phyloP scores from a whole-genome alignment of 2,329 filamentous ascomycete species.

The Fusarium stilboides region DNA sequence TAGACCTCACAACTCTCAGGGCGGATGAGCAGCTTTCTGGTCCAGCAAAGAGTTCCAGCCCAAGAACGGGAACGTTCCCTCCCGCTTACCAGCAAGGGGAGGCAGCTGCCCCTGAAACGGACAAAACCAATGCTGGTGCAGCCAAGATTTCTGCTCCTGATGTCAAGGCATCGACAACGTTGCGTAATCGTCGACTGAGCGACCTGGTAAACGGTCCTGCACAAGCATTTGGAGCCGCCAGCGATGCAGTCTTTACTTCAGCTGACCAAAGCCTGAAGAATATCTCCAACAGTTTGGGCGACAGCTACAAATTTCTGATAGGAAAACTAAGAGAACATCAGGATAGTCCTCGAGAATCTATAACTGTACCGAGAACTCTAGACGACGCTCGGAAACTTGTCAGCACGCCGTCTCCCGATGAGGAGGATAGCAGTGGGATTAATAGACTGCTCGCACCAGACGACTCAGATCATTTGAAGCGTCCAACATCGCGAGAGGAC shows the following conservation, averaged over 20 bases:
- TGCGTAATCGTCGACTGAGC: conserved; percentile 83
- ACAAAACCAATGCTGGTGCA: conserved; percentile 53
- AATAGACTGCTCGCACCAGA: conserved; percentile 65
- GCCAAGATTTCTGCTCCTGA: conserved; percentile 57
- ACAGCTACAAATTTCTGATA: conserved; percentile 93
- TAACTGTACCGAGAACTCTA: conserved; percentile 85
- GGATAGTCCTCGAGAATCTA: conserved; percentile 60
- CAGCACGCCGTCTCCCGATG: conserved; percentile 76
- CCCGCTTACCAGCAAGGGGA: conserved; percentile 68
- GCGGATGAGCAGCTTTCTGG: conserved; percentile 82
- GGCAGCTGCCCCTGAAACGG: conserved; percentile 55
- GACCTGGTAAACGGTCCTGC: conserved; percentile 89
- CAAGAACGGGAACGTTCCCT: conserved; percentile 69
- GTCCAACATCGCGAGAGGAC: conserved; percentile 66
- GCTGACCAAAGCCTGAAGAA: conserved; percentile 94
- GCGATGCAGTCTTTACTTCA: conserved; percentile 87
- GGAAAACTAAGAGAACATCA: conserved; percentile 86
- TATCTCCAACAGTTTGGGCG: conserved; percentile 90
- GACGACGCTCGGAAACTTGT: conserved; percentile 94
- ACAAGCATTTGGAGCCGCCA: conserved; percentile 84
- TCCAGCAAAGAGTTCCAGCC: conserved; percentile 70
- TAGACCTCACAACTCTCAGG: conserved; percentile 90
- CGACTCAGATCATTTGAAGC: conserved; percentile 53
- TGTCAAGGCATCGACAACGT: conserved; percentile 63
- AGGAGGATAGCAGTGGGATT: conserved; percentile 73